phyloP scores from a whole-genome alignment of 2,329 filamentous ascomycete genomes.

The Xylaria sp. region DNA sequence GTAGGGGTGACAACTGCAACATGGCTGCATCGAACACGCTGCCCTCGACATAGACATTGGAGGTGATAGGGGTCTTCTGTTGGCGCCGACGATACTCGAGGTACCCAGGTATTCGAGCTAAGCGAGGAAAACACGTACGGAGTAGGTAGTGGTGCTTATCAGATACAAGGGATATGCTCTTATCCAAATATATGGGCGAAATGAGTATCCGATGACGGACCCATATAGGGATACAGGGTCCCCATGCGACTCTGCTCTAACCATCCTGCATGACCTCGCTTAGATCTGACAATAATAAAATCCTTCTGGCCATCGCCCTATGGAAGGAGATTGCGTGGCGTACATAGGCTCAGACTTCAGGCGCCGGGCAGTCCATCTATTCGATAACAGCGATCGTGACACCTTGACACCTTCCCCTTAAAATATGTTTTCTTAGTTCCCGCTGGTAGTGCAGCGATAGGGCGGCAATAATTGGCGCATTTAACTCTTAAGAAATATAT shows the following conservation, averaged over 20 bases:
- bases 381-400: not conserved
- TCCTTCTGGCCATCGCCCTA: constrained; percentile 1
- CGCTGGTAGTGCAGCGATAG: not conserved
- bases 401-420: not conserved
- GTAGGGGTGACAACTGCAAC: not conserved
- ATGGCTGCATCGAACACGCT: not conserved
- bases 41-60: not conserved
- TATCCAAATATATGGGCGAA: no score
- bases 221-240: no score
- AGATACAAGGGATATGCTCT: no score
- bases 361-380: not conserved
- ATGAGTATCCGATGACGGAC: no score
- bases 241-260: no score
- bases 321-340: not conserved
- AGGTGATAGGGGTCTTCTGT: constrained; percentile 8
- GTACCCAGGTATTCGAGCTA: not conserved
- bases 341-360: not conserved
- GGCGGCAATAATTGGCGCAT: not conserved
- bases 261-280: no score
- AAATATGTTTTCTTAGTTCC: not conserved
- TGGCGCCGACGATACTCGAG: not conserved
- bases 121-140: not conserved
- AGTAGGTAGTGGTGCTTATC: no score
- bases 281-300: not conserved
- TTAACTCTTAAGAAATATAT: not conserved